phyloP scores from a whole-genome alignment of 495 filamentous ascomycete species.

The Penicillium atrosanguineum region DNA sequence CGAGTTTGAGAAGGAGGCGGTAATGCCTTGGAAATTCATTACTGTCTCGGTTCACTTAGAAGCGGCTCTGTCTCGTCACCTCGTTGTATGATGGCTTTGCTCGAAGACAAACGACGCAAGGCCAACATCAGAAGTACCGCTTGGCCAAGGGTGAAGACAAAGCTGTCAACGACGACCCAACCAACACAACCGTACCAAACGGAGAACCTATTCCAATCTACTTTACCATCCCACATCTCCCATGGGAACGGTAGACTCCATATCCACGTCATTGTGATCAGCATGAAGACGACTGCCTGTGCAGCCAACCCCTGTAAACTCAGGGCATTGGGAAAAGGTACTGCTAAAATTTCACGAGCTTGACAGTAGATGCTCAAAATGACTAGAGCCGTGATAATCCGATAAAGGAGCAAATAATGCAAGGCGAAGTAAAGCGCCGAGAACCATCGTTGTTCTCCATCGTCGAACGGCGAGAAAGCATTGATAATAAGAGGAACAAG shows the following conservation, averaged over 20 bases:
- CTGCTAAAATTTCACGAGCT: not conserved
- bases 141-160: slow-evolving; percentile 1
- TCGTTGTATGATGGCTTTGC: not conserved
- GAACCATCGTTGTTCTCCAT: not conserved
- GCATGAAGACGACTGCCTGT: not conserved
- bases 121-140: slow-evolving; percentile 1
- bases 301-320: not conserved
- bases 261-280: not conserved
- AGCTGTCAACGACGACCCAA: not conserved
- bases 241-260: not conserved
- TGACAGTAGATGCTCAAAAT: not conserved
- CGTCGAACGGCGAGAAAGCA: not conserved
- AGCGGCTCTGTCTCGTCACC: slow-evolving; percentile 1
- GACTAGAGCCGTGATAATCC: not conserved
- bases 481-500: not conserved
- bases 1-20: too few species aligned
- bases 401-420: not conserved
- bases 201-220: too few species aligned
- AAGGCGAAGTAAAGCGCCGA: too few species aligned
- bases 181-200: too few species aligned
- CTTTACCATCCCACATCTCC: not conserved
- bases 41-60: not conserved
- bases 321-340: not conserved
- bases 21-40: not conserved
- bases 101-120: not conserved